These are phyloP conservation scores for Lipomyces starkeyi DNA, from an alignment of 805 yeast genomes.

Conservation along the genomic window DNA sequence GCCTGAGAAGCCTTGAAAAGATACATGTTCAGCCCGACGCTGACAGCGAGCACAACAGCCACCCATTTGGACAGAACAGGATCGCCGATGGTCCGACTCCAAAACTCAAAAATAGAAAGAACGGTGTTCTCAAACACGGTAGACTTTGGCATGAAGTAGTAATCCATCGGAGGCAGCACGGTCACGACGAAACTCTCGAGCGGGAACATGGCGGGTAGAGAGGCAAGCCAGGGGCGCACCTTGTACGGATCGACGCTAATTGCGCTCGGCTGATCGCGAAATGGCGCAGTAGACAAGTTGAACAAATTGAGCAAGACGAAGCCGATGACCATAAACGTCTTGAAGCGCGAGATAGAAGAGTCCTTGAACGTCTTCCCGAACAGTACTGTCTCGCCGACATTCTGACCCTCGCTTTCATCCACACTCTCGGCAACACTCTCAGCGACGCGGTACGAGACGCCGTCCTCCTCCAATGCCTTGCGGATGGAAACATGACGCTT, in stretches of 20 bases:
- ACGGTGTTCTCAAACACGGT: constrained; percentile 62
- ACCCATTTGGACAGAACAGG: constrained; percentile 78
- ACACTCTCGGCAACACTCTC: constrained; percentile 61
- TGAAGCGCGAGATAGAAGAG: constrained; percentile 41
- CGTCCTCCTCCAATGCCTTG: constrained; percentile 89
- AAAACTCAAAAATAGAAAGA: constrained; percentile 55
- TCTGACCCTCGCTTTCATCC: constrained; percentile 30
- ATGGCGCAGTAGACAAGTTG: constrained; percentile 48
- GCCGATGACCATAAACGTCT: constrained; percentile 44
- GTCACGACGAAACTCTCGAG: constrained; percentile 43
- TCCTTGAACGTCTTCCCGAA: constrained; percentile 30
- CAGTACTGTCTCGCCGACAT: constrained; percentile 26
- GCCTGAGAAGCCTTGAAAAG: constrained; percentile 76
- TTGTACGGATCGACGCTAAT: constrained; percentile 27
- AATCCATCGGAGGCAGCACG: constrained; percentile 49
- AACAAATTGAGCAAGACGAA: constrained; percentile 48
- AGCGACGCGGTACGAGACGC: constrained; percentile 76
- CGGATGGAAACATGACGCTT: constrained; percentile 79
- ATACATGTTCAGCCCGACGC: constrained; percentile 81
- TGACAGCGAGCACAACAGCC: constrained; percentile 71
- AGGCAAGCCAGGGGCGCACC: constrained; percentile 29
- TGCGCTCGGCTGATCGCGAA: constrained; percentile 33
- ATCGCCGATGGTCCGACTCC: constrained; percentile 77
- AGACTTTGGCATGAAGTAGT: constrained; percentile 39
- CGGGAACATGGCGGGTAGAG: constrained; percentile 23